Evolutionary conservation across 2,329 filamentous ascomycete genomes (phyloP), one percentile per base, ranked within the genome.

Genomic region (Waltergamsia citrina): DNA sequence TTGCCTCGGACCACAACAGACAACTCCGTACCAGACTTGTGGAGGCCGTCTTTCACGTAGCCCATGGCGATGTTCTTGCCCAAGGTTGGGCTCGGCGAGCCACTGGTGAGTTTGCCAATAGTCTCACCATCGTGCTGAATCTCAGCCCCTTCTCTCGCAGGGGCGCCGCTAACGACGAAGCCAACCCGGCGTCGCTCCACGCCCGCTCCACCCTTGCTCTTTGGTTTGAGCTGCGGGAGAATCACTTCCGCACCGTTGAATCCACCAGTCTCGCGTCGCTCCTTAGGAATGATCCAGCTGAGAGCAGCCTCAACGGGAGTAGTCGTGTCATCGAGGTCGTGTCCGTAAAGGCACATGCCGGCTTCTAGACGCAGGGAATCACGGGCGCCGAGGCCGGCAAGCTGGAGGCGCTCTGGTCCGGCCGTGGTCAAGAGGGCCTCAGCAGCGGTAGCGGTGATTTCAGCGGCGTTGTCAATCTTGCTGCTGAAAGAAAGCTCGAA

Each of bases 331-430:
- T 93, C 79, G 24, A 98, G 74, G 57, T 98, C 92, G 62, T 96
- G 86, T n/a, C 92, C 92, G 62, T 98, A 98, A n/a, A 98, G 72
- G 59, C 92, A 98, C 90, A 98, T 94, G 40, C 92, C 92, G 1
- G 92, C 92, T 64, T 98, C 92, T 20, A 98, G 77, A 30, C 92
- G 80, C 39, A 98, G 75, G 41, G 83, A 93, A 59, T 98, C 92
- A 43, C 92, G 77, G 3, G 92, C 86, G 8, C 88, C 92, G 0
- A 98, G 73, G 4, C 92, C 92, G 3, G 90, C 87, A 29, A 94
- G 73, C 50, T 82, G 81, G 12, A 94, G 66, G 33, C 59, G 62
- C 41, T 71, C 67, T 4, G 67, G 59, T 9, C 78, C 74, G 18
- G 79, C 79, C 21, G 72, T 64, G 26, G 69, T 56, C 30, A 94